Evolutionary conservation across 1,139 yeast genomes (phyloP).

Genomic region (Magnusiomyces ingens): DNA sequence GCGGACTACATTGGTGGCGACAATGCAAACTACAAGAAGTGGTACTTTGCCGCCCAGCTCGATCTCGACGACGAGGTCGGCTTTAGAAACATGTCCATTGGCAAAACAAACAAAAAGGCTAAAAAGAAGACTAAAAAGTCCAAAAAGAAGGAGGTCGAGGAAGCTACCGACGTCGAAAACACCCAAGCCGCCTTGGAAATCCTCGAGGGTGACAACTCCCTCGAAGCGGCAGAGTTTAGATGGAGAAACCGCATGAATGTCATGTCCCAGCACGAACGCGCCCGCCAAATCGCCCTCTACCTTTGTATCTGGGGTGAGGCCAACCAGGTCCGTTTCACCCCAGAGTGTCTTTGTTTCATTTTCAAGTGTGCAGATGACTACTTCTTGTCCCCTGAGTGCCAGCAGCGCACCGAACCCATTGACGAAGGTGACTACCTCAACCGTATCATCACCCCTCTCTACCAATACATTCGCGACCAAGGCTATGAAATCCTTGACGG

Average conservation of each 20-base stretch:
- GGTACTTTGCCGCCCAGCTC: constrained; percentile 93
- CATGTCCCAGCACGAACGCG: constrained; percentile 68
- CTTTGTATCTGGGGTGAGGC: constrained; percentile 98
- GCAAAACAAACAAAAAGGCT: constrained; percentile 53
- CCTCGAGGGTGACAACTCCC: constrained; percentile 77
- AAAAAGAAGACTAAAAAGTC: constrained; percentile 51
- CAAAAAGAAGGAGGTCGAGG: constrained; percentile 50
- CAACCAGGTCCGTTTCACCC: constrained; percentile 90
- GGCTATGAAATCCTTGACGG: constrained; percentile 94
- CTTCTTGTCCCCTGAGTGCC: constrained; percentile 81
- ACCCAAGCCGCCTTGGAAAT: constrained; percentile 61
- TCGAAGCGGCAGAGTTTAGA: constrained; percentile 74
- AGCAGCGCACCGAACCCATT: constrained; percentile 64
- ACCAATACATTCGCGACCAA: constrained; percentile 86
- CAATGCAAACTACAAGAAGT: constrained; percentile 82
- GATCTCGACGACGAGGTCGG: constrained; percentile 80
- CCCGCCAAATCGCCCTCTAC: constrained; percentile 84
- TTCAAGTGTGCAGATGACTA: constrained; percentile 91
- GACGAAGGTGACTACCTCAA: constrained; percentile 96
- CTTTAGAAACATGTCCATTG: constrained; percentile 71
- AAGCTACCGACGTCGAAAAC: constrained; percentile 18
- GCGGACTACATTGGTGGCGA: constrained; percentile 97
- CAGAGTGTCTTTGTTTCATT: constrained; percentile 88
- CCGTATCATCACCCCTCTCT: constrained; percentile 86
- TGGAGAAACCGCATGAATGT: constrained; percentile 77